Evolutionary conservation across 768 basidiomycete species (phyloP), one percentile per base, ranked within the genome.

Genomic region (Naganishia kalamii): DNA sequence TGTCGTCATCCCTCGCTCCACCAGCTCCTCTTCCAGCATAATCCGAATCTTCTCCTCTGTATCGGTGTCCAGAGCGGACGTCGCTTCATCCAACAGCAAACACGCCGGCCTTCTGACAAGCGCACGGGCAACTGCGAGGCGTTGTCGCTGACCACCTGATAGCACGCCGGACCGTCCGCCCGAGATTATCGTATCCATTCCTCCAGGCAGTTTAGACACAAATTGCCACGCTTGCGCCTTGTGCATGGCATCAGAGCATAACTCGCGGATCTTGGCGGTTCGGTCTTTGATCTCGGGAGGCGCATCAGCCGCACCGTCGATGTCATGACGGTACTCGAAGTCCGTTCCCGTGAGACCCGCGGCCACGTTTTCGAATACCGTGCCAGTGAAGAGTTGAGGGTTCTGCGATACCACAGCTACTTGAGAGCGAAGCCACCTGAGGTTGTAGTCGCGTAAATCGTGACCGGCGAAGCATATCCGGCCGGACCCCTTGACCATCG

Each of bases 171-270:
- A 72, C 25, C 70, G 67, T 8, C 71, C 72, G 19, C 74, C 74
- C 3, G 65, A 51, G 33, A 78, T 68, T 7, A 69, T 33, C 10
- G 75, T 75, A 25, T 74, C 59, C 32, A 75, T 54, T 5, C 76
- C 77, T 13, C 73, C 65, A 0, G 77, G 76, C 12, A 78, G 63
- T n/a, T 66, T 59, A 5, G 40, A 29, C 3, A 78, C 77, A 41
- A 78, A 78, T 5, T 73, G 70, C 72, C 71, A 74, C 0, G 77
- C 77, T 35, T 78, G 70, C 13, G 77, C 75, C 44, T 71, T 70
- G 25, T 52, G 35, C 8, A 78, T 62, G 13, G 77, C 62, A 71
- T 89, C 86, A 12, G 37, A 35, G 32, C 62, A 63, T 3, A 48
- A 48, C 10, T 49, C 25, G 5, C 62, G 29, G 35, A 63, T 63